Evolutionary conservation across 306 rosid species (phyloP).

Genomic region (Malus fusca): DNA sequence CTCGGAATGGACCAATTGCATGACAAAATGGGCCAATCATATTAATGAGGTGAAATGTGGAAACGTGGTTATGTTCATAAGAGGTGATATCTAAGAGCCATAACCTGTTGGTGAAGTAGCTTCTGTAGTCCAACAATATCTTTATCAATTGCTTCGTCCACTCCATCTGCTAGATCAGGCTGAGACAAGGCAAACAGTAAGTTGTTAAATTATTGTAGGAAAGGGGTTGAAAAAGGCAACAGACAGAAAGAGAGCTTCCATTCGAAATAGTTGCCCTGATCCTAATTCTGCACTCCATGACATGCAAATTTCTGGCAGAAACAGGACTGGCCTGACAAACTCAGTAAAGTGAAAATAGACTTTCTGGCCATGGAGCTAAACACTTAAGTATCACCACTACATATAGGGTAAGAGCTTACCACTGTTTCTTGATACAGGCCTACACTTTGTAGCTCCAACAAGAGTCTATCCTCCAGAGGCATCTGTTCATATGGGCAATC

Average conservation of each 20-base stretch:
- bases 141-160: slow-evolving; percentile 48
- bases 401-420: slow-evolving; percentile 39
- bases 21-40: not conserved
- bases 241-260: not conserved
- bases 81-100: slow-evolving; percentile 1
- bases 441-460: slow-evolving; percentile 69
- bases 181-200: slow-evolving; percentile 32
- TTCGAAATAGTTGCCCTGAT: not conserved
- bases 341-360: not conserved
- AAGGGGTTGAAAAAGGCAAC: slow-evolving; percentile 8
- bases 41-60: not conserved
- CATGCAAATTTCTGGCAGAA: not conserved
- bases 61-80: not conserved
- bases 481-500: slow-evolving; percentile 38
- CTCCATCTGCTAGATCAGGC: slow-evolving; percentile 86
- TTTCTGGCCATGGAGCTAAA: not conserved
- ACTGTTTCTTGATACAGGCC: slow-evolving; percentile 69
- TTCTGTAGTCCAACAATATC: slow-evolving; percentile 61
- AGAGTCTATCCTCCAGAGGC: slow-evolving; percentile 56
- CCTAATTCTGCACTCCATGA: not conserved
- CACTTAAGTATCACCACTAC: not conserved
- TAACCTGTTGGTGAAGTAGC: slow-evolving; percentile 58
- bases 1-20: not conserved
- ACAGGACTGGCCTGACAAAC: not conserved
- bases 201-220: not conserved